Conservation (phyloP, 768 basidiomycete species). For the Coprinopsis marcescibilis region DNA sequence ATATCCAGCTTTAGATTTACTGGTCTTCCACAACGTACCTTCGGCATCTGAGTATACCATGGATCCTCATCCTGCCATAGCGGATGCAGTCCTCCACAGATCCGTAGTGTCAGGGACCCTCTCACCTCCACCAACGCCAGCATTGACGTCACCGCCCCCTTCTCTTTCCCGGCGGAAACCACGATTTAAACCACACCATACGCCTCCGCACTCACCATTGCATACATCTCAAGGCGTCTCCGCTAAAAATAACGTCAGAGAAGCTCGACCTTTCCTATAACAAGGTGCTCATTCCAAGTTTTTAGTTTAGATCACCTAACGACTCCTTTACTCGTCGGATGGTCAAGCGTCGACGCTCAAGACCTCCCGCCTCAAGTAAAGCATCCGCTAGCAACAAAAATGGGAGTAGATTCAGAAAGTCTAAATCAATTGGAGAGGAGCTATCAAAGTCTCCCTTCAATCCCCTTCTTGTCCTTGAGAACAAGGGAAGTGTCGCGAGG, state of each 20-base stretch:
- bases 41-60: too few relatives aligned
- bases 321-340: too few relatives aligned
- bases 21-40: too few relatives aligned
- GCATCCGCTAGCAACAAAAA: neutral
- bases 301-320: too few relatives aligned
- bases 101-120: neutral
- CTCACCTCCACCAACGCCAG: neutral
- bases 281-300: too few relatives aligned
- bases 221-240: neutral
- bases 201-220: neutral
- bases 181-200: neutral
- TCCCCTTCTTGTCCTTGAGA: slow-evolving; percentile 30
- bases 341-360: too few relatives aligned
- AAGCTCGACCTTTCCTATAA: neutral
- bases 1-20: too few relatives aligned
- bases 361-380: too few relatives aligned
- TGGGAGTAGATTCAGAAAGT: neutral
- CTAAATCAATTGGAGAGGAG: neutral
- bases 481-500: slow-evolving; percentile 47
- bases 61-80: too few relatives aligned
- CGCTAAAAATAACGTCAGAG: neutral
- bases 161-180: neutral
- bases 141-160: neutral
- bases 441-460: slow-evolving; percentile 9
- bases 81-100: too few relatives aligned